Conservation (phyloP, 164 flowering plant species). For the Brasenia schreberi region DNA sequence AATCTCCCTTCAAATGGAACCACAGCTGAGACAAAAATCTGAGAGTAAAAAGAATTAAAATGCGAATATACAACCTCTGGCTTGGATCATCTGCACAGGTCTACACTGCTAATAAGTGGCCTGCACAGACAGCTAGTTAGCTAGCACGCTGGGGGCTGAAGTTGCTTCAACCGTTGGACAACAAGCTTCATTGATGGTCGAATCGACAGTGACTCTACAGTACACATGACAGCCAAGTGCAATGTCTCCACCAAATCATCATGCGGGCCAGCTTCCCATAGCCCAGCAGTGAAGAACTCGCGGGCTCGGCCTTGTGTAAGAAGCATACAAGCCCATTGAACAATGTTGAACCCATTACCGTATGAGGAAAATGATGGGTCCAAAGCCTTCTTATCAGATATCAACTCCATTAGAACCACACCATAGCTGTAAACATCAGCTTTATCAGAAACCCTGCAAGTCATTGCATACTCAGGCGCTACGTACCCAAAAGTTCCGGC, state of each 20-base stretch:
- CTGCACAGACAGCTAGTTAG: neutral
- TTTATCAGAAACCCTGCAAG: slow-evolving; percentile 92
- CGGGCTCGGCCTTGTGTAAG: slow-evolving; percentile 80
- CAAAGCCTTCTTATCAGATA: slow-evolving; percentile 82
- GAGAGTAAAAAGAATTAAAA: too few relatives aligned
- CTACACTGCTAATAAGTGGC: slow-evolving; percentile 21
- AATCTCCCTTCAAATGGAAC: too few relatives aligned
- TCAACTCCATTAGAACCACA: slow-evolving; percentile 72
- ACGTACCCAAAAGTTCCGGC: slow-evolving; percentile 96
- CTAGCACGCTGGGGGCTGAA: slow-evolving; percentile 68
- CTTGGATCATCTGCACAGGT: slow-evolving; percentile 7
- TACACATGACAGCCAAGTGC: slow-evolving; percentile 80
- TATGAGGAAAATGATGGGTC: slow-evolving; percentile 80
- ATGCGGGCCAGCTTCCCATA: slow-evolving; percentile 86
- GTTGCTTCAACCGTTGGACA: slow-evolving; percentile 66
- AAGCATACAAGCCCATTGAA: slow-evolving; percentile 85
- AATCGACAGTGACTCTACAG: slow-evolving; percentile 70
- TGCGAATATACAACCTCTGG: neutral
- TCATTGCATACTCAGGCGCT: slow-evolving; percentile 96
- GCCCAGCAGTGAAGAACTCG: slow-evolving; percentile 67
- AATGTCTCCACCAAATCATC: slow-evolving; percentile 72
- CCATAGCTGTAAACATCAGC: slow-evolving; percentile 94
- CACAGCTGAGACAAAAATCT: too few relatives aligned
- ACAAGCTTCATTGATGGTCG: slow-evolving; percentile 94
- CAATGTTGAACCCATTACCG: slow-evolving; percentile 90